A percentile compares a stretch with the other conserved stretches of the same genome.
These are phyloP conservation scores for Pisolithus orientalis DNA, from an alignment of 768 basidiomycete species.

Conservation along the genomic window DNA sequence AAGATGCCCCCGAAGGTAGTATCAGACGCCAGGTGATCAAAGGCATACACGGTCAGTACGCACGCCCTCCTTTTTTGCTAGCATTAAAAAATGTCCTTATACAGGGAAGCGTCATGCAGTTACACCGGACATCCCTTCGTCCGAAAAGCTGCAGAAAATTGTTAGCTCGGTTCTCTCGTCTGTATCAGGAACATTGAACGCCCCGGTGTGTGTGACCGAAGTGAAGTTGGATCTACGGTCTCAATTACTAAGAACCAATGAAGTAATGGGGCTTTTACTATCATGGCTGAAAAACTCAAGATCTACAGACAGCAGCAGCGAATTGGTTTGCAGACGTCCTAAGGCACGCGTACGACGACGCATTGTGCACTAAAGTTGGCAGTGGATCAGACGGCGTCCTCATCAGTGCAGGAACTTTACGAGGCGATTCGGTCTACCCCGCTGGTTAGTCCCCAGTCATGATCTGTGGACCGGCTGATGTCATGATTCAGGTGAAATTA, in stretches of 20 bases:
- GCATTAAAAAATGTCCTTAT: background rate
- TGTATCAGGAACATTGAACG: constrained; percentile 63
- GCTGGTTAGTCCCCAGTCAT: constrained; percentile 44
- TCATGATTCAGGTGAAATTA: constrained; percentile 51
- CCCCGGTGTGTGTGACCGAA: constrained; percentile 67
- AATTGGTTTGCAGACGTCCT: constrained; percentile 88
- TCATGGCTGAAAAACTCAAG: background rate
- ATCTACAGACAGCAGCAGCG: constrained; percentile 51
- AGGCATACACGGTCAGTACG: constrained; percentile 46
- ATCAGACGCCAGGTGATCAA: constrained; percentile 61
- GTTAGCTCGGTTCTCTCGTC: constrained; percentile 59
- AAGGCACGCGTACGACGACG: constrained; percentile 76
- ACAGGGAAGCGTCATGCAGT: constrained; percentile 63
- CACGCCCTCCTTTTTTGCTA: background rate
- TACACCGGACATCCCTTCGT: constrained; percentile 53
- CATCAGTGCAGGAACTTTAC: constrained; percentile 76
- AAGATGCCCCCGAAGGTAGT: constrained; percentile 52
- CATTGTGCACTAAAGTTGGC: constrained; percentile 47
- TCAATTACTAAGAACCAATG: constrained; percentile 63
- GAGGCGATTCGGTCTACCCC: constrained; percentile 82
- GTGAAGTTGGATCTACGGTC: constrained; percentile 70
- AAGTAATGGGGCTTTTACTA: constrained; percentile 37
- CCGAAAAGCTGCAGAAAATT: constrained; percentile 47
- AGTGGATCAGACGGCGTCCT: constrained; percentile 76
- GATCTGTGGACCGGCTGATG: background rate